phyloP scores from a whole-genome alignment of 345 rosid genomes.

The Euclidium syriacum region DNA sequence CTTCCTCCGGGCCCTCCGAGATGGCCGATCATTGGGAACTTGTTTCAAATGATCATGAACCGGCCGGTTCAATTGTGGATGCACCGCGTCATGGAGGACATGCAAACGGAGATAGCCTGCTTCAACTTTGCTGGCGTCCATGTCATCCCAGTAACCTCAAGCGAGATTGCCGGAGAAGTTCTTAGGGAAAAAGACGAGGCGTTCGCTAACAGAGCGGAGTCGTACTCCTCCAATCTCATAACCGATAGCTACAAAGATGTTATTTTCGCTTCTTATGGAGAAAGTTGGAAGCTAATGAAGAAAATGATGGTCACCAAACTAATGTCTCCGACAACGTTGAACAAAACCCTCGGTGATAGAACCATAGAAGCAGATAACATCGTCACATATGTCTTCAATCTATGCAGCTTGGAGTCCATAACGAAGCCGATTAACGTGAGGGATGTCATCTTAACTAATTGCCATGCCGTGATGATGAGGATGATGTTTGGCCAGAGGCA shows the following conservation, averaged over 20 bases:
- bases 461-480: conserved; percentile 9
- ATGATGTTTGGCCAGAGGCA: conserved; percentile 20
- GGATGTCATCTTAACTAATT: background rate
- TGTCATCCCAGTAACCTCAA: conserved; percentile 13
- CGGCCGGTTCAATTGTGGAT: conserved; percentile 9
- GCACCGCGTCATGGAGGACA: conserved; percentile 11
- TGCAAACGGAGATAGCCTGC: conserved; percentile 18
- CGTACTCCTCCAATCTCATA: background rate
- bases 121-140: conserved; percentile 1
- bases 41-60: background rate
- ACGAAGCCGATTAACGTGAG: background rate
- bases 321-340: background rate
- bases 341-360: conserved; percentile 8
- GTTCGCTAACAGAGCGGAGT: conserved; percentile 15
- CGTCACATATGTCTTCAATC: conserved; percentile 10
- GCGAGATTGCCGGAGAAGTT: conserved; percentile 25
- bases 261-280: background rate
- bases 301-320: conserved; percentile 19
- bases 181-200: conserved; percentile 21
- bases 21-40: background rate
- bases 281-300: conserved; percentile 25
- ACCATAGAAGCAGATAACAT: conserved; percentile 26
- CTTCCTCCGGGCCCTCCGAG: background rate
- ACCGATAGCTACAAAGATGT: conserved; percentile 23
- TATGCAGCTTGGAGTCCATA: background rate